A percentile compares a stretch with the other conserved stretches of the same genome.
Evolutionary conservation across 306 rosid genomes (phyloP).

Genomic region (Prosopis cineraria): DNA sequence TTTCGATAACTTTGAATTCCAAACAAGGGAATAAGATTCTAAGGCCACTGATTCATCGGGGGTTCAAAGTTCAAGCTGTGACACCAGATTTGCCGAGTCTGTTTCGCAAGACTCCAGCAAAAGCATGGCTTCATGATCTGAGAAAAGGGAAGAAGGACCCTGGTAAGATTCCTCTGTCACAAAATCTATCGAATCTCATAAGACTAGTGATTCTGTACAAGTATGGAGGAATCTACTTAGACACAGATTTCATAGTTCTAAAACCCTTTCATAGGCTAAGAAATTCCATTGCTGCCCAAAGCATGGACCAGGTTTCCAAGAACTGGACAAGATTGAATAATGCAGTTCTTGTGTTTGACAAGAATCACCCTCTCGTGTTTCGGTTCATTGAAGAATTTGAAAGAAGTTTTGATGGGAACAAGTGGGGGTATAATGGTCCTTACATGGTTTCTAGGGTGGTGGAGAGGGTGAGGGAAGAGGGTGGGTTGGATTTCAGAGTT

Average conservation of each 20-base stretch:
- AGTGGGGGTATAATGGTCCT: constrained; percentile 90
- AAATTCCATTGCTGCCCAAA: constrained; percentile 79
- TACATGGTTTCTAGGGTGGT: constrained; percentile 83
- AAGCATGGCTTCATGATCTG: constrained; percentile 59
- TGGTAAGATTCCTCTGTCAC: constrained; percentile 75
- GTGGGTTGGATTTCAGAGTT: constrained; percentile 46
- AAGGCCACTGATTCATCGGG: constrained; percentile 58
- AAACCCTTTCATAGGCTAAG: constrained; percentile 55
- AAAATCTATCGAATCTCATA: constrained; percentile 75
- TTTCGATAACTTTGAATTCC: constrained; percentile 67
- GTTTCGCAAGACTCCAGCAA: constrained; percentile 59
- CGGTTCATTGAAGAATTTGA: constrained; percentile 72
- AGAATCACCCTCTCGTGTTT: constrained; percentile 72
- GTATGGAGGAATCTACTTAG: constrained; percentile 79
- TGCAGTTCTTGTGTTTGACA: constrained; percentile 74
- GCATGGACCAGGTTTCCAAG: constrained; percentile 41
- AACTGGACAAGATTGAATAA: constrained; percentile 82
- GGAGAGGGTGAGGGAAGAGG: constrained; percentile 34
- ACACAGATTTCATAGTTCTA: constrained; percentile 64
- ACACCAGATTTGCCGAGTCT: constrained; percentile 66
- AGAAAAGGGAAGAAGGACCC: constrained; percentile 70
- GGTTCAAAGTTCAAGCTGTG: constrained; percentile 61
- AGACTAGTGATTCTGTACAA: constrained; percentile 68
- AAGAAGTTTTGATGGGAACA: constrained; percentile 72
- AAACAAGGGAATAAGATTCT: constrained; percentile 48